These are phyloP conservation scores for Oryza longistaminata DNA, from an alignment of 176 grass and related monocot species.

Conservation along the genomic window DNA sequence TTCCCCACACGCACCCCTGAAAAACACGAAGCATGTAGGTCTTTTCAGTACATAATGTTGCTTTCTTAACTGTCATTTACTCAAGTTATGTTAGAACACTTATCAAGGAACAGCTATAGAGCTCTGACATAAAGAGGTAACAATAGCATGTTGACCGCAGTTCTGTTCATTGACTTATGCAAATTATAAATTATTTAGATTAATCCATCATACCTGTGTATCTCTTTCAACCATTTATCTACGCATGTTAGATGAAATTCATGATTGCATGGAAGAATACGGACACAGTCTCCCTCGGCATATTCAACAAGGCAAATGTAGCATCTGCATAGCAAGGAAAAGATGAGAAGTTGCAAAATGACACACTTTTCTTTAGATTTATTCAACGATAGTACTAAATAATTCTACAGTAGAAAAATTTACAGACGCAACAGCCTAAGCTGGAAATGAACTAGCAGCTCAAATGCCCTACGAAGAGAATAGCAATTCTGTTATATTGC, in stretches of 20 bases:
- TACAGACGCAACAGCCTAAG: not conserved
- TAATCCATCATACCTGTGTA: constrained; percentile 77
- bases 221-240: constrained; percentile 99
- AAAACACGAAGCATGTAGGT: not conserved
- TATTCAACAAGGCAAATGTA: constrained; percentile 99
- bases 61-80: not conserved
- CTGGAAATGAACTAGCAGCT: constrained; percentile 34
- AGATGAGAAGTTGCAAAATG: constrained; percentile 17
- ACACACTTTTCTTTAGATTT: constrained; percentile 7
- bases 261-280: constrained; percentile 90
- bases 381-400: constrained; percentile 12
- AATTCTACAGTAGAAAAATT: not conserved
- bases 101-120: constrained; percentile 6
- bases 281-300: constrained; percentile 86
- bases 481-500: not conserved
- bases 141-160: not conserved
- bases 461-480: constrained; percentile 9
- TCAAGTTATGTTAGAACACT: not conserved
- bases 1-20: not conserved
- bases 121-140: not conserved
- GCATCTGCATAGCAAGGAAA: constrained; percentile 48
- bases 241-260: constrained; percentile 97
- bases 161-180: constrained; percentile 1
- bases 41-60: not conserved
- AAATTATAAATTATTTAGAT: constrained; percentile 5